These are phyloP conservation scores for Calonectria naviculata DNA, from an alignment of 2,329 filamentous ascomycete species.

Conservation along the genomic window DNA sequence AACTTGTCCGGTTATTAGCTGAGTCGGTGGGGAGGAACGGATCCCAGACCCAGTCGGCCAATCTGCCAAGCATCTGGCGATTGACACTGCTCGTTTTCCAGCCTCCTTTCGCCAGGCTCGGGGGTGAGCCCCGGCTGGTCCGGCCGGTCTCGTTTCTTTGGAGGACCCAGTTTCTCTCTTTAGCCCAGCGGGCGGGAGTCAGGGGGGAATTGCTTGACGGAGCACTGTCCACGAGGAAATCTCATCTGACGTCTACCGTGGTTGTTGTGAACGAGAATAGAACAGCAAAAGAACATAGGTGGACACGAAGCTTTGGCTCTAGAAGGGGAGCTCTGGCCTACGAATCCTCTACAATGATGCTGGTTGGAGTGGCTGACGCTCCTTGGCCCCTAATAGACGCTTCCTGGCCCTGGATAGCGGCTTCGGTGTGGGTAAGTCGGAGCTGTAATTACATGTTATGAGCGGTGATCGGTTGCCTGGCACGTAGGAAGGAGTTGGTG, in stretches of 20 bases:
- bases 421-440: constrained; percentile 10
- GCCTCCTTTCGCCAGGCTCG: constrained; percentile 33
- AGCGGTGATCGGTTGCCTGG: constrained; percentile 12
- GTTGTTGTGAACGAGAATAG: neutral
- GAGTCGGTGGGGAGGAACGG: constrained; percentile 11
- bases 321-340: neutral
- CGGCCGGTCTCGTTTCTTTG: constrained; percentile 14
- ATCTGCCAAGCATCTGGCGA: constrained; percentile 39
- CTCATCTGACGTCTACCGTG: constrained; percentile 12
- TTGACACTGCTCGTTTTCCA: constrained; percentile 35
- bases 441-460: constrained; percentile 1
- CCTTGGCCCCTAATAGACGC: neutral
- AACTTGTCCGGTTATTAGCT: constrained; percentile 10
- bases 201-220: constrained; percentile 15
- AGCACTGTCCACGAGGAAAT: constrained; percentile 17
- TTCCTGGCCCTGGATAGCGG: constrained; percentile 10
- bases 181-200: constrained; percentile 11
- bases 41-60: constrained; percentile 18
- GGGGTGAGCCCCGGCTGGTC: constrained; percentile 24
- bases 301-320: neutral
- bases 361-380: constrained; percentile 1
- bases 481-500: neutral
- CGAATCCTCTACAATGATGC: neutral
- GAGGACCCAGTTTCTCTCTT: constrained; percentile 16
- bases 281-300: neutral